phyloP scores from a whole-genome alignment of 1,284 basidiomycete species.

The Pisolithus thermaeus region DNA sequence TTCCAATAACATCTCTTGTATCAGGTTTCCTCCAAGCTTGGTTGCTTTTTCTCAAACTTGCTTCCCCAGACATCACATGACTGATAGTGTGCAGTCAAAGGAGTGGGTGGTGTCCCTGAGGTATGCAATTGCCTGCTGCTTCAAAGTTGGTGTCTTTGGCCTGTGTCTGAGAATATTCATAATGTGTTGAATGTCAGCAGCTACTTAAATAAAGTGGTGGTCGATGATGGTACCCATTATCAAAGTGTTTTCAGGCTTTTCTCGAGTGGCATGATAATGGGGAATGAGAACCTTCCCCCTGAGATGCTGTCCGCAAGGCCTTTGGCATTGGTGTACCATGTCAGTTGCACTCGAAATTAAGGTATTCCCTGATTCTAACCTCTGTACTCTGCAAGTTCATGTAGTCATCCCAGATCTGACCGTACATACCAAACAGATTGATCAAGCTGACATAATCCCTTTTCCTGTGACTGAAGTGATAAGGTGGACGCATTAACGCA shows the following conservation, averaged over 20 bases:
- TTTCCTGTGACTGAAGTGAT: constrained; percentile 48
- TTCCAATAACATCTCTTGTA: constrained; percentile 4
- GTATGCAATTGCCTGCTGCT: constrained; percentile 71
- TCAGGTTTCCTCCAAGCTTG: constrained; percentile 8
- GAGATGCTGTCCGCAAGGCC: constrained; percentile 90
- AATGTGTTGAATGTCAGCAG: neutral
- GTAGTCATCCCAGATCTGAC: constrained; percentile 96
- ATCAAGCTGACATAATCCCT: constrained; percentile 90
- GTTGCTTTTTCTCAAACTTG: constrained; percentile 24
- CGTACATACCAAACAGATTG: constrained; percentile 90
- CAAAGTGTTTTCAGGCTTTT: constrained; percentile 64
- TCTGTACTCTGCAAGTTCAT: constrained; percentile 90
- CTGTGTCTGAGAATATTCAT: constrained; percentile 81
- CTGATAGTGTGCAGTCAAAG: constrained; percentile 60
- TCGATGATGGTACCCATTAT: constrained; percentile 61
- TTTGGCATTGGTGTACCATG: constrained; percentile 67
- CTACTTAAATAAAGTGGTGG: neutral
- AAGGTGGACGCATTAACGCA: constrained; percentile 1
- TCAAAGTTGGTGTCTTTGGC: constrained; percentile 70
- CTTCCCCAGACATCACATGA: constrained; percentile 42
- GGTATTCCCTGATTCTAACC: constrained; percentile 35
- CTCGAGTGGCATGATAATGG: constrained; percentile 80
- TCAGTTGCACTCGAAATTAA: neutral
- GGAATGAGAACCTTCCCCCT: constrained; percentile 95
- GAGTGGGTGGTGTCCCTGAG: constrained; percentile 58